Conservation (phyloP, 73 alveolate species). For the Paramecium caudatum region DNA sequence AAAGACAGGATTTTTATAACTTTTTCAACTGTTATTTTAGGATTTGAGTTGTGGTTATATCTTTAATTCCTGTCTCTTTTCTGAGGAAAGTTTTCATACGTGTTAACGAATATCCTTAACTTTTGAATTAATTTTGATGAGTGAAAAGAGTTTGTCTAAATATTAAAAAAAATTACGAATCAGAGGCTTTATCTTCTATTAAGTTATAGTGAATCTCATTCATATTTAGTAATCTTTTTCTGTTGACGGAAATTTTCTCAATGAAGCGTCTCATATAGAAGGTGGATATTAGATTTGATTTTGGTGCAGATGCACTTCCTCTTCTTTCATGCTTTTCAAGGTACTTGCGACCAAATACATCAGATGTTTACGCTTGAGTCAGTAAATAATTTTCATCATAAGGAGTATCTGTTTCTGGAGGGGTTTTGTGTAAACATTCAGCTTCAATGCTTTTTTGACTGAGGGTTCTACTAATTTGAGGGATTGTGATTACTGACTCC, state of each 20-base stretch:
- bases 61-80: not conserved
- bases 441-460: conserved; percentile 34
- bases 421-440: conserved; percentile 20
- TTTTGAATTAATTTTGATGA: not conserved
- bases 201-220: conserved; percentile 30
- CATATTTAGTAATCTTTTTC: not conserved
- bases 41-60: not conserved
- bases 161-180: not conserved
- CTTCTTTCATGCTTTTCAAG: not conserved
- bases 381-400: not conserved
- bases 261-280: not conserved
- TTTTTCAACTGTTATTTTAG: not conserved
- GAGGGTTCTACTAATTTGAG: not conserved
- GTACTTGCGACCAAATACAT: not conserved
- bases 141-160: conserved; percentile 24
- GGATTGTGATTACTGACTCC: not conserved
- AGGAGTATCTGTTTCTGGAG: not conserved
- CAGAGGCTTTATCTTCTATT: conserved; percentile 44
- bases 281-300: not conserved
- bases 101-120: not conserved
- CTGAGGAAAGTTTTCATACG: not conserved
- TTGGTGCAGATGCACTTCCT: not conserved
- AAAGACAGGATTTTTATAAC: not conserved
- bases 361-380: not conserved
- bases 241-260: not conserved